Conservation (phyloP, 208 protist genomes). For the Acanthamoeba royreba region DNA sequence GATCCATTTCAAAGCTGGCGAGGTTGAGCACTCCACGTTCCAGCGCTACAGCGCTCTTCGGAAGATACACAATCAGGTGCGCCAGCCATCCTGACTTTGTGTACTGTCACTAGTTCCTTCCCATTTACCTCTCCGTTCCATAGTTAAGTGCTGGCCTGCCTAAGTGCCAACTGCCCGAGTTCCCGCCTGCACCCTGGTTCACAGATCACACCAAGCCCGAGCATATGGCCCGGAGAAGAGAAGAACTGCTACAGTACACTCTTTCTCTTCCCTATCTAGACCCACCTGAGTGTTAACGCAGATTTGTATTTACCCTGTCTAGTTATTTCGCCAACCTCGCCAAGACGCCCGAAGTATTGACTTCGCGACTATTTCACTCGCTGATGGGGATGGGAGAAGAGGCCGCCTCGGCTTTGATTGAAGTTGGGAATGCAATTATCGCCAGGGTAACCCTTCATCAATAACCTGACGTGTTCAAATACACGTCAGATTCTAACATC, state of each 20-base stretch:
- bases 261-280: background rate
- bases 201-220: slow-evolving; percentile 24
- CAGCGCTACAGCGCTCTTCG: background rate
- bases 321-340: too few relatives aligned
- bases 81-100: background rate
- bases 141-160: background rate
- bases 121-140: background rate
- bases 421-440: too few relatives aligned
- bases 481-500: too few relatives aligned
- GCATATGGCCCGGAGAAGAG: background rate
- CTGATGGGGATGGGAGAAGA: too few relatives aligned
- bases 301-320: too few relatives aligned
- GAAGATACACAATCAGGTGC: background rate
- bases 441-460: too few relatives aligned
- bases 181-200: slow-evolving; percentile 1
- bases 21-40: background rate
- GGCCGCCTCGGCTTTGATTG: too few relatives aligned
- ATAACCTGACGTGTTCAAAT: too few relatives aligned
- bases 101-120: background rate
- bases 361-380: too few relatives aligned
- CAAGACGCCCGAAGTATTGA: too few relatives aligned
- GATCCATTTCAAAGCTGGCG: background rate
- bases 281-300: too few relatives aligned
- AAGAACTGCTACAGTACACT: background rate
- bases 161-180: background rate